Evolutionary conservation across 176 grass and related monocot genomes (phyloP).

Genomic region (Oryza nivara): DNA sequence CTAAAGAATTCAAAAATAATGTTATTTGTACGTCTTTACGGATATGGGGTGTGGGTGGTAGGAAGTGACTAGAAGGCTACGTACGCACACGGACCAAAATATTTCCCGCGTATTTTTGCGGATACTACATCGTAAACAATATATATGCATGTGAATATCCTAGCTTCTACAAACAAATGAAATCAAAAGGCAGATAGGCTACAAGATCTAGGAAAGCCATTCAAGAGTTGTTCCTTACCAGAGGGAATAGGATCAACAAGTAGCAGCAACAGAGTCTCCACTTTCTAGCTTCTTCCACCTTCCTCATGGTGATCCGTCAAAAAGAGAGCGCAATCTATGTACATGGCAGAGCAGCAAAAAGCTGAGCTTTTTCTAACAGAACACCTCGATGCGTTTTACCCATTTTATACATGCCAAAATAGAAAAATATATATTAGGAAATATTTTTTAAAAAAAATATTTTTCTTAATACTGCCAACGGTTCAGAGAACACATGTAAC

Average conservation of each 20-base stretch:
- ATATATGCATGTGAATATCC: no score
- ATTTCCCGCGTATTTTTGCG: not conserved
- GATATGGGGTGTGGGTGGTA: not conserved
- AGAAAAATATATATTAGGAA: not conserved
- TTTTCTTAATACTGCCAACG: not conserved
- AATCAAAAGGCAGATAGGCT: not conserved
- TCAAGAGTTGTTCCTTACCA: not conserved
- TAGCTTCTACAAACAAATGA: not conserved
- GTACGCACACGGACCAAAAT: not conserved
- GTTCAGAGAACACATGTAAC: not conserved
- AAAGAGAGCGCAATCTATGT: not conserved
- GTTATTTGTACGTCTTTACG: accelerated
- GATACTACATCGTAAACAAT: not conserved
- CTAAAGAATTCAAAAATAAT: not conserved
- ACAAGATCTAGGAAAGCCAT: not conserved
- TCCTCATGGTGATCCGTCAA: not conserved
- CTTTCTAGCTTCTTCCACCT: not conserved
- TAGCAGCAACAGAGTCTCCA: not conserved
- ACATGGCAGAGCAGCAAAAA: not conserved
- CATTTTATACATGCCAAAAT: slow-evolving; percentile 6
- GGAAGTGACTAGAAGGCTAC: not conserved
- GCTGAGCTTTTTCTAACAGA: not conserved
- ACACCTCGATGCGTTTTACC: not conserved
- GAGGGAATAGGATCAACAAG: slow-evolving; percentile 2
- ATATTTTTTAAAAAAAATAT: not conserved